Base-by-base conservation (phyloP, 2,329 filamentous ascomycete species). In the Chrysoporthe austroafricana region DNA sequence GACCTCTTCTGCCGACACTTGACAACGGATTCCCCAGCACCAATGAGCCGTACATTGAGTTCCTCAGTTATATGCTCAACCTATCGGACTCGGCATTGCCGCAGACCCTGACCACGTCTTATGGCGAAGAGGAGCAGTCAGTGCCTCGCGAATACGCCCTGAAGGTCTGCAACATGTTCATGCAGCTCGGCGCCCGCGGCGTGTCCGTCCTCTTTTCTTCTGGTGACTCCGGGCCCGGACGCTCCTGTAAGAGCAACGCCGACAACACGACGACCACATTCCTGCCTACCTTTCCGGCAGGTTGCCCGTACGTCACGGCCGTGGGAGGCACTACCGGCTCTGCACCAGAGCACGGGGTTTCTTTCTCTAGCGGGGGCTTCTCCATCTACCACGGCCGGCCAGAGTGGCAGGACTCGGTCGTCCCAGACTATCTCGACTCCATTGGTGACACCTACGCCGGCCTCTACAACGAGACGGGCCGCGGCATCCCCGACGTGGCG, bases 41-140 rank as follows among this genome's bases (percentile, higher is more conserved):
- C 71, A 92, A 92, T 75, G 90, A 93, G 78, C 89, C 89, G 0
- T 91, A 91, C 76, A 80, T 91, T 2, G 82, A 82, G 34, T 91
- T 87, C 81, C 79, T 91, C 42, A 83, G 87, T 68, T 87, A 86
- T 74, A 76, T 91, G 72, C 79, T 90, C 4, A 79, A 77, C 14
- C 82, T 90, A 1, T 77, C 77, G 0, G 82, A 83, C 58, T 72
- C 77, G 2, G 74, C 78, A 21, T 78, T 91, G 2, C 89, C 90
- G 0, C 83, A 88, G 59, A 84, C 88, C 34, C 85, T 91, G 73
- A 85, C 82, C 57, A 88, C 86, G 52, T 90, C 87, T 0, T 91
- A 91, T 73, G 88, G 87, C 54, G 88, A 91, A 71, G 83, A 86
- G 62, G 89, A 91, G 76, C 85, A 90, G 36, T 89, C 84, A 9